Evolutionary conservation across 305 asterid genomes (phyloP), one percentile per base, ranked within the genome.

Genomic region (Fraxinus sp.): DNA sequence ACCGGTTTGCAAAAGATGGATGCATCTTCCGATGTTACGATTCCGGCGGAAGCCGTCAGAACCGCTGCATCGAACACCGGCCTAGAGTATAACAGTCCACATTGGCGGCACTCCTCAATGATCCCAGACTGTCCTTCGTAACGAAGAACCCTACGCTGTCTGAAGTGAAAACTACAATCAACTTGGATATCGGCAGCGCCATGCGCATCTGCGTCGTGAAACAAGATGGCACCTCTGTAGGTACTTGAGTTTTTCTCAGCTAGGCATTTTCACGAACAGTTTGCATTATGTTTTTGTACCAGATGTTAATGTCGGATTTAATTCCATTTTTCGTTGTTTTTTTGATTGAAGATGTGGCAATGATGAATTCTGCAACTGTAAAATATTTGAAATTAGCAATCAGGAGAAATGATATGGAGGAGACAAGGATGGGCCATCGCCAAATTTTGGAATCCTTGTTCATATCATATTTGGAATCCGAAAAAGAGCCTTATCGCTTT

Each of bases 111-210:
- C 93, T 95, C 79, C 94, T 92, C 84, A 84, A 84, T 24, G 99
- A 95, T 87, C 97, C 97, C n/a, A 73, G 92, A 78, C 97, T 93
- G 30, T 80, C 91, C 30, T 96, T 93, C 87, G 92, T 95, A 36
- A 97, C 98, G 6, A 95, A 88, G 80, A 89, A 92, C 33, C 96
- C 95, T 28, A 82, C 90, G 16, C 87, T 94, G 2, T 83, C 94
- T 2, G 98, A 95, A 49, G 98, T 95, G 57, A 97, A 94, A 84
- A 94, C 96, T 35, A 97, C 94, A 74, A 88, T 95, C 86, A 92
- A 90, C 89, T 86, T 93, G 89, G 97, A 95, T 88, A 93, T 94
- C 79, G 98, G 98, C 83, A 95, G 99, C 85, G 98, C 98, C 68
- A 95, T 94, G 98, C 97, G 97, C 39, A 87, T 94, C 86, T 78